These are phyloP conservation scores for Ogataea minuta DNA, from an alignment of 805 yeast genomes.

Conservation along the genomic window DNA sequence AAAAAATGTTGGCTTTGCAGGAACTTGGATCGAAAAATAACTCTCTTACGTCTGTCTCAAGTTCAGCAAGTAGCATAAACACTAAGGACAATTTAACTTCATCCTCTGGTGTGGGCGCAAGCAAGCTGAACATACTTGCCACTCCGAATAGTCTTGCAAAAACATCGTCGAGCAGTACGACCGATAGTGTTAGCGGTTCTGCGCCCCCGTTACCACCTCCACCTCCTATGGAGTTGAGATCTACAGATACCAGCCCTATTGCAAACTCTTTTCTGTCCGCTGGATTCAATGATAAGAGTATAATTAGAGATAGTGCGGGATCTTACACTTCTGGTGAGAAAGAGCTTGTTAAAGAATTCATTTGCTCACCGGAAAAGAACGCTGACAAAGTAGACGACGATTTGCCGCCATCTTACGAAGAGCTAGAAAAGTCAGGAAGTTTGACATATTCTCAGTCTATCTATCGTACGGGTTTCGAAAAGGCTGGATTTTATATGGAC, in stretches of 20 bases:
- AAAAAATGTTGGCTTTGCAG: conserved; percentile 27
- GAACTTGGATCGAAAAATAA: conserved; percentile 17
- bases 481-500: conserved; percentile 34
- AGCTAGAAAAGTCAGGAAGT: conserved; percentile 33
- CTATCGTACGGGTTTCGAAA: conserved; percentile 36
- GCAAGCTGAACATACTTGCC: conserved; percentile 1
- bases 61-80: conserved; percentile 6
- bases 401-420: conserved; percentile 35
- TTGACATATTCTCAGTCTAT: conserved; percentile 34
- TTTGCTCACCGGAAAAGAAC: conserved; percentile 11
- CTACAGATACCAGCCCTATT: conserved; percentile 26
- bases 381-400: conserved; percentile 15
- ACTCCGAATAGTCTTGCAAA: not conserved
- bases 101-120: conserved; percentile 4
- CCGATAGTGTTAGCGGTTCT: not conserved
- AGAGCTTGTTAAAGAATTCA: conserved; percentile 15
- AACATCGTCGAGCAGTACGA: not conserved
- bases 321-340: conserved; percentile 29
- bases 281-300: conserved; percentile 1
- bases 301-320: conserved; percentile 20
- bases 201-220: conserved; percentile 34
- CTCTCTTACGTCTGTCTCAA: conserved; percentile 17
- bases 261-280: conserved; percentile 21
- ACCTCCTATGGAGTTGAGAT: conserved; percentile 26
- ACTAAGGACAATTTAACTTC: conserved; percentile 1